These are phyloP conservation scores for Colletotrichum musicola DNA, from an alignment of 2,329 filamentous ascomycete species.

Conservation along the genomic window DNA sequence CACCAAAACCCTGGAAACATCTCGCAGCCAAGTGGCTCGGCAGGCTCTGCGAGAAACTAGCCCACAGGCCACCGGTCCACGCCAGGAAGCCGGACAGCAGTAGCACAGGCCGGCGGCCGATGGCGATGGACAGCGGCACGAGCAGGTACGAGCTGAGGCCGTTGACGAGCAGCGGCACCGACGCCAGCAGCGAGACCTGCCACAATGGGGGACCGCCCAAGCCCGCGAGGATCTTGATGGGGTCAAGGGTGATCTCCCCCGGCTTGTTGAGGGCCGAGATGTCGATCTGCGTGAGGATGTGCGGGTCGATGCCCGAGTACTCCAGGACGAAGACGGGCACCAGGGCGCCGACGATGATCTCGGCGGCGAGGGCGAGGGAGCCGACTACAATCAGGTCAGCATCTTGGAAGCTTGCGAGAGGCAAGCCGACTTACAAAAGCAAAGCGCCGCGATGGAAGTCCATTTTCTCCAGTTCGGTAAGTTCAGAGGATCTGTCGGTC, in stretches of 20 bases:
- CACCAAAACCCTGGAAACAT: constrained; percentile 51
- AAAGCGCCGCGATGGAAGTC: constrained; percentile 45
- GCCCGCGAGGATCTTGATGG: constrained; percentile 47
- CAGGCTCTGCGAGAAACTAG: constrained; percentile 48
- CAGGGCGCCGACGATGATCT: constrained; percentile 46
- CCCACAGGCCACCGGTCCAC: constrained; percentile 53
- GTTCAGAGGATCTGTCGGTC: constrained; percentile 47
- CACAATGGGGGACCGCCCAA: constrained; percentile 46
- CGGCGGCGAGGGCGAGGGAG: constrained; percentile 38
- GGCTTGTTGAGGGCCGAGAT: constrained; percentile 38
- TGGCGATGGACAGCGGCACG: constrained; percentile 52
- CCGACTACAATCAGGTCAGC: constrained; percentile 29
- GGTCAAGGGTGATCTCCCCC: constrained; percentile 42
- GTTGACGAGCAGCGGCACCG: constrained; percentile 51
- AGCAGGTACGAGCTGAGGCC: constrained; percentile 52
- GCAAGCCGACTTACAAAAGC: constrained; percentile 45
- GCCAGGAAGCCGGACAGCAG: constrained; percentile 49
- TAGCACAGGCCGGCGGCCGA: constrained; percentile 52
- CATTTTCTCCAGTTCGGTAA: constrained; percentile 49
- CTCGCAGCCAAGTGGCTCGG: constrained; percentile 49
- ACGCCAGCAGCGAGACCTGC: constrained; percentile 48
- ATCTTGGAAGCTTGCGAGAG: not conserved
- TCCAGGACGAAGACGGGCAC: constrained; percentile 51
- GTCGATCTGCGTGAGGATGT: constrained; percentile 44
- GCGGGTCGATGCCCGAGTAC: constrained; percentile 49